A percentile compares a stretch with the other conserved stretches of the same genome.
Conservation (phyloP, 176 grass and related monocot genomes). For the Oryza officinalis region DNA sequence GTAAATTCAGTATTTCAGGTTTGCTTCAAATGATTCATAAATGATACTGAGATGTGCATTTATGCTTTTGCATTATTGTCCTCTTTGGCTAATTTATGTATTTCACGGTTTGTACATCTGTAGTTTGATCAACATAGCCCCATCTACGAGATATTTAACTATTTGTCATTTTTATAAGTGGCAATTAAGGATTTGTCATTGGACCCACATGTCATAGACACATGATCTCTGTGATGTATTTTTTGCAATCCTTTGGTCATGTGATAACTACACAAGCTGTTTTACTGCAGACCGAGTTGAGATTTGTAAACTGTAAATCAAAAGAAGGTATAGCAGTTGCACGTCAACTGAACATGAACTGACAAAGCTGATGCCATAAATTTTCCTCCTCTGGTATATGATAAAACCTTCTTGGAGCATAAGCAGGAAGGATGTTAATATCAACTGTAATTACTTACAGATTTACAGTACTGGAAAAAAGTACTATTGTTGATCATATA, state of each 20-base stretch:
- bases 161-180: too few relatives aligned
- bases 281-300: not conserved
- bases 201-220: too few relatives aligned
- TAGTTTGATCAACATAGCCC: not conserved
- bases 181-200: too few relatives aligned
- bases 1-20: not conserved
- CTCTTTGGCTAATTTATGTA: not conserved
- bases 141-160: too few relatives aligned
- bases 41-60: not conserved
- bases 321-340: too few relatives aligned
- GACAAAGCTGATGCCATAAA: not conserved
- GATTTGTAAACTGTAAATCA: not conserved
- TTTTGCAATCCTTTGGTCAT: not conserved
- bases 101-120: not conserved
- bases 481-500: not conserved
- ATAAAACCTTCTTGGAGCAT: not conserved
- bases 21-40: not conserved
- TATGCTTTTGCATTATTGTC: not conserved
- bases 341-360: not conserved
- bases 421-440: not conserved
- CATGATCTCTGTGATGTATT: too few relatives aligned
- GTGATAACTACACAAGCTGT: not conserved
- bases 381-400: not conserved
- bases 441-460: not conserved
- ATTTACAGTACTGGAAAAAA: conserved; percentile 12